Evolutionary conservation across 2,329 filamentous ascomycete species (phyloP).

Genomic region (Lithohypha guttulata): DNA sequence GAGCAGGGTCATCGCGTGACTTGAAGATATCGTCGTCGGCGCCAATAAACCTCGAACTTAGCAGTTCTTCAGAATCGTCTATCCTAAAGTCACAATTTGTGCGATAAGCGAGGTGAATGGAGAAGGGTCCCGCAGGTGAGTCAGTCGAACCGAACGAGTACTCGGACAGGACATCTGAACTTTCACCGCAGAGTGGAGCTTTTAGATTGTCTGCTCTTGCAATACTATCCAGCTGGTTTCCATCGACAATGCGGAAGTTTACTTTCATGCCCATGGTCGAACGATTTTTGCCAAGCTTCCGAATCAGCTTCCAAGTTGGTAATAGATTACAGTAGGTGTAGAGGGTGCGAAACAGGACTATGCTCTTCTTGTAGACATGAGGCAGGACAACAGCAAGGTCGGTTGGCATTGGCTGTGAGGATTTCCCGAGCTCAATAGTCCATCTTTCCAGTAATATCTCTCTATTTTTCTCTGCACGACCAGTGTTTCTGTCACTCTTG

Average conservation of each 20-base stretch:
- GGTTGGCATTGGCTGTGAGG: conserved; percentile 31
- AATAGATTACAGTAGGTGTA: conserved; percentile 72
- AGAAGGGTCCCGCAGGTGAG: conserved; percentile 74
- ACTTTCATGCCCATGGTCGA: conserved; percentile 55
- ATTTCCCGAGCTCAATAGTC: conserved; percentile 68
- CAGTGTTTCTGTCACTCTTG: conserved; percentile 23
- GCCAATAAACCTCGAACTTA: conserved; percentile 89
- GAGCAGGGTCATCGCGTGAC: conserved; percentile 42
- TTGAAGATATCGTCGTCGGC: conserved; percentile 79
- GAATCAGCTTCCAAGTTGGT: conserved; percentile 77
- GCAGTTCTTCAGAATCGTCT: conserved; percentile 77
- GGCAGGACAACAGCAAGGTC: conserved; percentile 56
- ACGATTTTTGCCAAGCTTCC: conserved; percentile 60
- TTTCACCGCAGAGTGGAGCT: conserved; percentile 56
- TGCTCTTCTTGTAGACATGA: conserved; percentile 92
- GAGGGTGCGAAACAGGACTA: conserved; percentile 84
- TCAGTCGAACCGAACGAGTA: conserved; percentile 77
- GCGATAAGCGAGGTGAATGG: conserved; percentile 71
- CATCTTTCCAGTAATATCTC: conserved; percentile 86
- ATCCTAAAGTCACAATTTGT: conserved; percentile 83
- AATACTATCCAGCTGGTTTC: conserved; percentile 38
- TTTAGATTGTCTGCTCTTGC: conserved; percentile 58
- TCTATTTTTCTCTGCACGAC: conserved; percentile 35
- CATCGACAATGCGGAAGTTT: conserved; percentile 66
- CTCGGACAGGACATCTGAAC: conserved; percentile 55